A percentile compares a stretch with the other conserved stretches of the same genome.
These are phyloP conservation scores for Fomitiporia mediterranea DNA, from an alignment of 1,284 basidiomycete species.

Conservation along the genomic window DNA sequence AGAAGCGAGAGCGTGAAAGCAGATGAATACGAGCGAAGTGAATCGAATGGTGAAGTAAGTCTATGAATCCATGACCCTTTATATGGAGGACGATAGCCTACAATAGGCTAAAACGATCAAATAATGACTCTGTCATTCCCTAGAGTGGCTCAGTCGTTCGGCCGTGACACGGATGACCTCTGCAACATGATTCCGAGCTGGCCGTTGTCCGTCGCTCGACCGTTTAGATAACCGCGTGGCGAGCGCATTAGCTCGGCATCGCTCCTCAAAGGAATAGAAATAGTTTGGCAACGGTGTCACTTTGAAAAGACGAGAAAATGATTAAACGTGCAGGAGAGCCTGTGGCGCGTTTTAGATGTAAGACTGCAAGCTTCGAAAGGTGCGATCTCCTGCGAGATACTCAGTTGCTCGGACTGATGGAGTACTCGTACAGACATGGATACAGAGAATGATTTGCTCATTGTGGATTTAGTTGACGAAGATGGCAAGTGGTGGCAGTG, in stretches of 20 bases:
- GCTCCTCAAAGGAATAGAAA: no score
- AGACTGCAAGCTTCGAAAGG: no score
- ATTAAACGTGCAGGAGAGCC: slow-evolving; percentile 1
- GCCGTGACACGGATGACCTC: not conserved
- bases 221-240: not conserved
- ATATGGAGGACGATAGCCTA: not conserved
- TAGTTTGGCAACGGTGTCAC: not conserved
- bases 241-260: not conserved
- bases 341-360: not conserved
- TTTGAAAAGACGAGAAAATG: not conserved
- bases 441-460: not conserved
- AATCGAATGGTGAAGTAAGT: not conserved
- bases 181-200: not conserved
- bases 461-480: not conserved
- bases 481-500: not conserved
- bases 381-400: no score
- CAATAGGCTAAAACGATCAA: not conserved
- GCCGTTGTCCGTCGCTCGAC: not conserved
- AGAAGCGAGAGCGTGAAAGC: not conserved
- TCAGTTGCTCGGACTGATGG: no score
- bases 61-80: not conserved
- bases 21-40: not conserved
- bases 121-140: not conserved
- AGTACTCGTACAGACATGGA: not conserved
- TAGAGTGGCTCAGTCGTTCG: not conserved